Percentiles rank a stretch among this genome's conserved stretches.
phyloP scores from a whole-genome alignment of 192 early-diverging fungal genomes.

The Rhizophagus clarus region DNA sequence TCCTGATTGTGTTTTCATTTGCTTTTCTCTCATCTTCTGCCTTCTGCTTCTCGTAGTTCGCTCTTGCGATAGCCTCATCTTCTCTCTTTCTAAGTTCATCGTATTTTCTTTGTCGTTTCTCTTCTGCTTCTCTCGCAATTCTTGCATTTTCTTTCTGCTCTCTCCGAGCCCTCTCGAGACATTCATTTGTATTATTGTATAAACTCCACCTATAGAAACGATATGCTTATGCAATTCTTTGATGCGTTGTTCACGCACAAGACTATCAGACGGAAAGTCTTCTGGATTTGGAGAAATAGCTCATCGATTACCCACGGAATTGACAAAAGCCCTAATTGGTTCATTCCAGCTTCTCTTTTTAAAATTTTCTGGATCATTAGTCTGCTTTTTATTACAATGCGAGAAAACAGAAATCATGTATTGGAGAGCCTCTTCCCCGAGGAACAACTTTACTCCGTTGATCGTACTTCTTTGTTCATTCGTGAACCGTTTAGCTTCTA shows the following conservation, averaged over 20 bases:
- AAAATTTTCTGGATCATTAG: background rate
- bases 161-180: background rate
- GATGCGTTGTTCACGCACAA: background rate
- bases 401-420: background rate
- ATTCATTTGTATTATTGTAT: background rate
- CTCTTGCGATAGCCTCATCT: too few relatives aligned
- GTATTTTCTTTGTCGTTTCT: background rate
- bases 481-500: background rate
- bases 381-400: background rate
- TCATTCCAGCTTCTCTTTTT: background rate
- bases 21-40: background rate
- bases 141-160: background rate
- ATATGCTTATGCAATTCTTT: background rate
- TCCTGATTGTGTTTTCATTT: background rate
- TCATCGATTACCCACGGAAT: background rate
- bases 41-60: too few relatives aligned
- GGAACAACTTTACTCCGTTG: background rate
- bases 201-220: background rate
- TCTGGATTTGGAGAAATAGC: slow-evolving; percentile 7
- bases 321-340: background rate
- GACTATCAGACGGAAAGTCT: background rate
- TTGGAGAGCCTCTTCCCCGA: background rate
- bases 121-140: background rate
- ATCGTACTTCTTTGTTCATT: background rate
- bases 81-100: background rate